Evolutionary conservation across 2,329 filamentous ascomycete species (phyloP), one percentile per base, ranked within the genome.

Genomic region (Fusarium sp.): DNA sequence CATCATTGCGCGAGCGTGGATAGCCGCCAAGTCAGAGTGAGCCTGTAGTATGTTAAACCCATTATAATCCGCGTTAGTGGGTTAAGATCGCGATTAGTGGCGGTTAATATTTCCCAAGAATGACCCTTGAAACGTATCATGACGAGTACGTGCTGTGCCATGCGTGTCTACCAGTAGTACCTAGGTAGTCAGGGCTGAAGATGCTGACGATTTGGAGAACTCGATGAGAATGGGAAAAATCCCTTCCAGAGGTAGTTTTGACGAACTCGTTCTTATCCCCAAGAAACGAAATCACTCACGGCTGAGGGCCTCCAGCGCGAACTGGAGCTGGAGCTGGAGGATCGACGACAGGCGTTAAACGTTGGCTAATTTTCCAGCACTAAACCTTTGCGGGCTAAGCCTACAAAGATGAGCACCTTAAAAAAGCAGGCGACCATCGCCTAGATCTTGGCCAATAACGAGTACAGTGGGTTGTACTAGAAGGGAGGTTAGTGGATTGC

Each of bases 391-490:
- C 38, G 22, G 56, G 44, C 10, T 10, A 24, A 28, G 10, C 28
- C 24, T 28, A 28, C 55, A 30, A 38, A 22, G 13, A 39, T 28
- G 51, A 32, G 42, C 17, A 24, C 39, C 64, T 51, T 44, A 51
- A 68, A 41, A 68, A 36, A 52, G 34, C 55, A 68, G 48, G 63
- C 56, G 38, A 30, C 66, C 62, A 66, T 66, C 60, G 39, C 34
- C 48, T 32, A 51, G 11, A 30, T 26, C 22, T 26, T 15, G 30
- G 5, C 60, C 51, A 62, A 62, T 62, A 22, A 28, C 8, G 5
- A 26, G 15, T 10, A 34, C 32, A 34, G 32, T 34, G 32, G 32
- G 32, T 34, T 34, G 14, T 34, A 26, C 20, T 36, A 12, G 8
- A 13, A 36, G 36, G 22, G 14, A 17, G 51, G 26, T 28, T 51